These are phyloP conservation scores for Zychaea mexicana DNA, from an alignment of 371 early-diverging fungal genomes.

Conservation along the genomic window DNA sequence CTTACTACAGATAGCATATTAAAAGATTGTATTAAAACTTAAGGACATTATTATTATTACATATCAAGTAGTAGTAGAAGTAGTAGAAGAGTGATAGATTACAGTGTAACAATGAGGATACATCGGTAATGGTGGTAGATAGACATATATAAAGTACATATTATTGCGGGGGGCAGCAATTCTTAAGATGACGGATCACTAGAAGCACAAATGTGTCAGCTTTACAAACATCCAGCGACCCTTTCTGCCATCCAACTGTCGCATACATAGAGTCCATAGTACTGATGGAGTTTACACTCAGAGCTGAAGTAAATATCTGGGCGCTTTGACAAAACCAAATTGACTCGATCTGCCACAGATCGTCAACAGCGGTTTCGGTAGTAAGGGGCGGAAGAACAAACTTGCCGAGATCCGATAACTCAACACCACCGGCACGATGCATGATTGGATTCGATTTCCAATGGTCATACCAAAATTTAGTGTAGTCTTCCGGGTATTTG, in stretches of 20 bases:
- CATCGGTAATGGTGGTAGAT: no score
- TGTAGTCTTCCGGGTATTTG: slow-evolving; percentile 33
- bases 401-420: slow-evolving; percentile 43
- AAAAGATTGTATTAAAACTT: no score
- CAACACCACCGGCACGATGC: slow-evolving; percentile 43
- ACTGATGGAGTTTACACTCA: slow-evolving; percentile 31
- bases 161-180: background rate
- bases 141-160: background rate
- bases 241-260: slow-evolving; percentile 38
- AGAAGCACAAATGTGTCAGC: background rate
- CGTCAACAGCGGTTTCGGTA: background rate
- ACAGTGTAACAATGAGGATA: no score
- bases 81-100: no score
- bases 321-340: slow-evolving; percentile 45
- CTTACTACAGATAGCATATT: no score
- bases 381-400: slow-evolving; percentile 11
- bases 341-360: background rate
- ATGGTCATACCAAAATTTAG: slow-evolving; percentile 25
- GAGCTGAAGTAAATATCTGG: slow-evolving; percentile 23
- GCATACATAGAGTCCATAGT: slow-evolving; percentile 20
- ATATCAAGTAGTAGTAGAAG: no score
- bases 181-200: background rate
- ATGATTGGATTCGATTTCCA: slow-evolving; percentile 8
- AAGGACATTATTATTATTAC: no score
- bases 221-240: slow-evolving; percentile 18